Evolutionary conservation across 2,329 filamentous ascomycete species (phyloP), one percentile per base, ranked within the genome.

Genomic region (Colletotrichum simmondsii): DNA sequence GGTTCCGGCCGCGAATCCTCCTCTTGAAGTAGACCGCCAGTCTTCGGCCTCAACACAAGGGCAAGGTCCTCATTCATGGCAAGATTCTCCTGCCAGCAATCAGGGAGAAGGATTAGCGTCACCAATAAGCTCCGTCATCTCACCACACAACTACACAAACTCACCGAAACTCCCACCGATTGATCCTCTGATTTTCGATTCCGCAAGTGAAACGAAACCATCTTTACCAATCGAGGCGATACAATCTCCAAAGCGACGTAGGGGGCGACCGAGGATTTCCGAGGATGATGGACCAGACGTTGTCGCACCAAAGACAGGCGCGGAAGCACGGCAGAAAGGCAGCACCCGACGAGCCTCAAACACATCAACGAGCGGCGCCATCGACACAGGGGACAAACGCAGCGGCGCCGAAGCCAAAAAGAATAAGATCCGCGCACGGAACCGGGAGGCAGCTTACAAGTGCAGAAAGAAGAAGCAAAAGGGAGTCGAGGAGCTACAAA

Each of bases 401-500:
- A 26, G 46, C 56, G 26, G 30, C 35, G 1, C 24, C n/a, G 26
- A 58, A 35, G 74, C 74, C 2, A 74, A 74, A 53, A 74, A 72
- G 53, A 60, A 65, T 6, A 68, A 68, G 16, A 65, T 75, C 14
- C 74, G 74, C 22, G 68, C 65, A 22, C 72, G 74, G 6, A 75
- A 75, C 26, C 61, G 74, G 19, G 72, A 75, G 72, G 74, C 74
- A 1, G 74, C 74, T 35, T 68, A 75, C n/a, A 75, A 75, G 61
- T 75, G 74, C 58, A 64, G 74, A 5, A 30, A 72, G 12, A 74
- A 74, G 35, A 75, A 75, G 61, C 74, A 75, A 28, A 71, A 74
- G 65, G 65, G 74, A 4, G 72, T 75, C 53, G 58, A 63, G 7
- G 68, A 69, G 58, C 65, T 75, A 53, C 74, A 75, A 24, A 69